Conservation (phyloP, 208 protist genomes). For the Trypanosoma vivax region DNA sequence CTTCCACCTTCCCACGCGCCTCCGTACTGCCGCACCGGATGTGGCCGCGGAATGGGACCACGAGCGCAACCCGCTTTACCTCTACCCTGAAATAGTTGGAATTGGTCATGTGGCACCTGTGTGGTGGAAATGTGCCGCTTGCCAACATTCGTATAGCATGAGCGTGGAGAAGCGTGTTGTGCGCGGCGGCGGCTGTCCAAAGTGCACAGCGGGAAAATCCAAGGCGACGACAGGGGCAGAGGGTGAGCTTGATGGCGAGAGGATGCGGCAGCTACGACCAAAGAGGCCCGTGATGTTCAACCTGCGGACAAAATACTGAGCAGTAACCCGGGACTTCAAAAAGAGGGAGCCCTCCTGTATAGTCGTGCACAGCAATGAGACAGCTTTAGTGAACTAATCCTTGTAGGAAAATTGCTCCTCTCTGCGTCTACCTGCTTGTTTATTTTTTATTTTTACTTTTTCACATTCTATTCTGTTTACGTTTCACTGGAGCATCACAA, state of each 20-base stretch:
- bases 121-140: conserved; percentile 69
- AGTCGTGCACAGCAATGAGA: background rate
- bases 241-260: conserved; percentile 48
- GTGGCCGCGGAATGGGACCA: conserved; percentile 86
- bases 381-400: background rate
- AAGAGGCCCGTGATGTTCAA: conserved; percentile 76
- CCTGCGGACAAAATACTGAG: conserved; percentile 80
- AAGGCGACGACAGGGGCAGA: background rate
- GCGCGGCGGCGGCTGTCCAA: conserved; percentile 65
- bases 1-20: conserved; percentile 78
- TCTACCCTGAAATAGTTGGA: conserved; percentile 82
- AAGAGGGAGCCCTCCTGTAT: background rate
- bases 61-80: conserved; percentile 68
- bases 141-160: conserved; percentile 56
- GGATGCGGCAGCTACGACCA: conserved; percentile 43
- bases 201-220: conserved; percentile 22
- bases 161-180: conserved; percentile 88
- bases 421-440: conserved; percentile 2
- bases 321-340: background rate
- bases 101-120: conserved; percentile 71
- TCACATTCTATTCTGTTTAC: conserved; percentile 2
- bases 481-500: background rate
- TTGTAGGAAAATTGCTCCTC: background rate
- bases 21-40: conserved; percentile 78
- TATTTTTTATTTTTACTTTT: conserved; percentile 14